Evolutionary conservation across 176 grass and related monocot genomes (phyloP).

Genomic region (Melocanna baccifera): DNA sequence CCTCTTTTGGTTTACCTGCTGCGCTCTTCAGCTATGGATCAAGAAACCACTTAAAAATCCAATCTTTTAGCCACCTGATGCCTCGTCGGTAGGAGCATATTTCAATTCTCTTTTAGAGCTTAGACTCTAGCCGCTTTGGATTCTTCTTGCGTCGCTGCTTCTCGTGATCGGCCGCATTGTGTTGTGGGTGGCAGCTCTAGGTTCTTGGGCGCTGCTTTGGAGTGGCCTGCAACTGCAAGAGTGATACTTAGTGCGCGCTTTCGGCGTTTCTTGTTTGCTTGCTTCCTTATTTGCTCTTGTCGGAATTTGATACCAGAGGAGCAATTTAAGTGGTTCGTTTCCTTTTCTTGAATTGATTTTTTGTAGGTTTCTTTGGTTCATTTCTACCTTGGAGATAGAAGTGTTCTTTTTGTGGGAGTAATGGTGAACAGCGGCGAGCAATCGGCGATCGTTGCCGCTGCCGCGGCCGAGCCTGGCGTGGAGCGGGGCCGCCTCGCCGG

Average conservation of each 20-base stretch:
- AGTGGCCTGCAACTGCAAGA: background rate
- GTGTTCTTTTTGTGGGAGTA: background rate
- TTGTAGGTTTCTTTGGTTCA: background rate
- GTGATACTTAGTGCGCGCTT: constrained; percentile 37
- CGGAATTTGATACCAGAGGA: background rate
- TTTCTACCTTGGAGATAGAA: background rate
- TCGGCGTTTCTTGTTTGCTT: constrained; percentile 36
- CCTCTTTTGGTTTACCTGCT: constrained; percentile 12
- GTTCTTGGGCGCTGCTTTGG: background rate
- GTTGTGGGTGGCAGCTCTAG: background rate
- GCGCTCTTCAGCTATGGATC: constrained; percentile 23
- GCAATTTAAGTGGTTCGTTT: constrained; percentile 18
- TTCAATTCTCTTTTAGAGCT: background rate
- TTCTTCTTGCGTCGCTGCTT: constrained; percentile 12
- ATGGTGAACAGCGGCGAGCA: constrained; percentile 36
- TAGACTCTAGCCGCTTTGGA: background rate
- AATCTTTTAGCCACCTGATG: background rate
- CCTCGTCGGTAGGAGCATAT: background rate
- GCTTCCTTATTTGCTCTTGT: constrained; percentile 11
- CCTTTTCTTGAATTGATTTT: constrained; percentile 1
- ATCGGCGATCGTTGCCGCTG: background rate
- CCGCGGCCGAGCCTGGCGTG: background rate
- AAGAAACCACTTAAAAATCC: background rate
- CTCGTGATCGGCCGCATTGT: constrained; percentile 44
- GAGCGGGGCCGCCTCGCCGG: constrained; percentile 25